Evolutionary conservation across 768 basidiomycete genomes (phyloP), one percentile per base, ranked within the genome.

Genomic region (Lactarius tabidus): DNA sequence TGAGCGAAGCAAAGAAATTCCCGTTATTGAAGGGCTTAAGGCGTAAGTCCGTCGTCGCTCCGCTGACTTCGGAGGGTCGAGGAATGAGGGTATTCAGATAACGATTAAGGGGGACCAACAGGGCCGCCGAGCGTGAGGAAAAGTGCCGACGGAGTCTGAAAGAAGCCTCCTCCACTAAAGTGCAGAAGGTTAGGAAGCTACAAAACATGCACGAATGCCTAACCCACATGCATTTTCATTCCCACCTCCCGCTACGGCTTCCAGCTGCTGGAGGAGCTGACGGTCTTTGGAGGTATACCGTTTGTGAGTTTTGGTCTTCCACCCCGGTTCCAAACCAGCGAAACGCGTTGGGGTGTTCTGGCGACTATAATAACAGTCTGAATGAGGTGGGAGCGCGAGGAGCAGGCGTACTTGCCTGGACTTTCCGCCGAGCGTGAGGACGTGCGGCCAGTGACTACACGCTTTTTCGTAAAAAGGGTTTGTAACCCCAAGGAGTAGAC

Each of bases 51-150:
- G 67, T 62, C 55, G 73, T 70, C 18, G 78, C 71, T 36, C 82
- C 74, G 36, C 72, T 69, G 3, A 65, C 51, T 70, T 87, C 85
- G 9, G 79, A 75, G 7, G 85, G 88, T 23, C 85, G 82, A 64
- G 92, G 91, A 74, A 95, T 92, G 56, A 95, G 82, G 1, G 89
- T 88, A 65, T 91, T 89, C 48, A 98, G 86, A 79, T 98, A 98
- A 69, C 95, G 85, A 70, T 95, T 88, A 6, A 98, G 82, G 0
- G 96, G 96, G 2, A 91, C 88, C 26, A 98, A 84, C 66, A 98
- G 81, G 60, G 88, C 88, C 23, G 89, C 90, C 1, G 96, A 93
- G 53, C 95, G 83, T 45, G 89, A 84, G 60, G 86, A 86, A 74
- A 98, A 93, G 72, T 98, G 93, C 54, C 85, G 80, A 28, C 92